phyloP scores from a whole-genome alignment of 2,329 filamentous ascomycete genomes.

The Orbilia ellipsospora region DNA sequence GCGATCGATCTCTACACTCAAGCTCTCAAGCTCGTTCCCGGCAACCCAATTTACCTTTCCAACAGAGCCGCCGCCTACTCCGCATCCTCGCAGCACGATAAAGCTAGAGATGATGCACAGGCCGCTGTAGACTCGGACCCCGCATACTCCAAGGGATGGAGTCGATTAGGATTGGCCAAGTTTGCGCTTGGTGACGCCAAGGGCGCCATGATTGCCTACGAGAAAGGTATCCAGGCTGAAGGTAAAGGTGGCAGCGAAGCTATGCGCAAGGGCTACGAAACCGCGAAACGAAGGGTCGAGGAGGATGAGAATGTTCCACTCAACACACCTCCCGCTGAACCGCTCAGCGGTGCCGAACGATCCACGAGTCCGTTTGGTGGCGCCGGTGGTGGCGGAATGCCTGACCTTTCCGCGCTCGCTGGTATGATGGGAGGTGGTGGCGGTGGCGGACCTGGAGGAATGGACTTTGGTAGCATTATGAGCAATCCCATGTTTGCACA shows the following conservation, averaged over 20 bases:
- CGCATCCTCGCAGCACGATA: slow-evolving; percentile 82
- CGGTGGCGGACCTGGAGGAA: slow-evolving; percentile 74
- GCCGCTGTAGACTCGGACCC: slow-evolving; percentile 88
- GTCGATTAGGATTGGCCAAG: slow-evolving; percentile 85
- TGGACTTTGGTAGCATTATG: slow-evolving; percentile 91
- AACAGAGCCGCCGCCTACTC: slow-evolving; percentile 96
- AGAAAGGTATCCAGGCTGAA: slow-evolving; percentile 91
- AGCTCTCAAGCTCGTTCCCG: slow-evolving; percentile 81
- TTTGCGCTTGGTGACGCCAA: slow-evolving; percentile 91
- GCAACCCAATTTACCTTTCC: slow-evolving; percentile 95
- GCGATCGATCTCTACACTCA: slow-evolving; percentile 90
- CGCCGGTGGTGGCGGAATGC: slow-evolving; percentile 71
- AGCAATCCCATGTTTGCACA: slow-evolving; percentile 97
- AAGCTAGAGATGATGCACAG: slow-evolving; percentile 87
- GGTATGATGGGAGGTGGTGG: slow-evolving; percentile 76
- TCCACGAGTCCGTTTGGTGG: slow-evolving; percentile 59
- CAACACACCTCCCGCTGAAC: slow-evolving; percentile 66
- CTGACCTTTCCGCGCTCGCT: slow-evolving; percentile 76
- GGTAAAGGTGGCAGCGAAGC: slow-evolving; percentile 93
- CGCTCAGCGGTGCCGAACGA: slow-evolving; percentile 66
- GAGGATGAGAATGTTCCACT: slow-evolving; percentile 74
- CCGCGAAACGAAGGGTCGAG: slow-evolving; percentile 85
- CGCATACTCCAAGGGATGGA: slow-evolving; percentile 97
- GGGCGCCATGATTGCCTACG: slow-evolving; percentile 94
- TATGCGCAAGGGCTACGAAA: slow-evolving; percentile 97